Conservation (phyloP, 257 asterid genomes). For the Nicotiana knightiana region DNA sequence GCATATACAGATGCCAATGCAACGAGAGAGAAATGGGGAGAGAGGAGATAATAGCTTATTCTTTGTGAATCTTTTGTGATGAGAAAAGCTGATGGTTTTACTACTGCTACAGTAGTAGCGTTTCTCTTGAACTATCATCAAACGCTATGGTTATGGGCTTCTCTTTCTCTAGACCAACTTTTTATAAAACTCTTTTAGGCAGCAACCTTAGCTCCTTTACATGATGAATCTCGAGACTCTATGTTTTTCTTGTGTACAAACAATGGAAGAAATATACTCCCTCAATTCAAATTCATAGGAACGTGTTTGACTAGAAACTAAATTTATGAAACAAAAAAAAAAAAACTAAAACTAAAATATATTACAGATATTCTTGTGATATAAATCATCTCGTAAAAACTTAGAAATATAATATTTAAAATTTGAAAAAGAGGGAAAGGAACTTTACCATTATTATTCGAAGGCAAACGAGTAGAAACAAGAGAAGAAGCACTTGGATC, state of each 20-base stretch:
- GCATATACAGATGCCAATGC: slow-evolving; percentile 8
- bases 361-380: no score
- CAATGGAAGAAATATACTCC: not conserved
- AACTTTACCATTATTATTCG: not conserved
- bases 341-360: no score
- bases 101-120: not conserved
- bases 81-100: slow-evolving; percentile 22
- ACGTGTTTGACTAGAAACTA: no score
- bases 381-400: no score
- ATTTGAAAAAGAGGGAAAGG: not conserved
- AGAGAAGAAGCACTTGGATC: slow-evolving; percentile 13
- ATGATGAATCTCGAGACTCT: not conserved
- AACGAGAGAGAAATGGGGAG: no score
- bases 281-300: no score
- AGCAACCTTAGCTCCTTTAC: not conserved
- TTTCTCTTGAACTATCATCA: no score
- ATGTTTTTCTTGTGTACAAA: not conserved
- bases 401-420: no score
- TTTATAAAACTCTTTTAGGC: not conserved
- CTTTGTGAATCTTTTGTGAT: slow-evolving; percentile 15
- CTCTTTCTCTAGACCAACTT: slow-evolving; percentile 1
- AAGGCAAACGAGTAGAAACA: slow-evolving; percentile 8
- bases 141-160: not conserved
- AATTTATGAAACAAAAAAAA: no score
- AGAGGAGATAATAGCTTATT: no score